phyloP scores from a whole-genome alignment of 106 monocot species.

The Vanilla planifolia region DNA sequence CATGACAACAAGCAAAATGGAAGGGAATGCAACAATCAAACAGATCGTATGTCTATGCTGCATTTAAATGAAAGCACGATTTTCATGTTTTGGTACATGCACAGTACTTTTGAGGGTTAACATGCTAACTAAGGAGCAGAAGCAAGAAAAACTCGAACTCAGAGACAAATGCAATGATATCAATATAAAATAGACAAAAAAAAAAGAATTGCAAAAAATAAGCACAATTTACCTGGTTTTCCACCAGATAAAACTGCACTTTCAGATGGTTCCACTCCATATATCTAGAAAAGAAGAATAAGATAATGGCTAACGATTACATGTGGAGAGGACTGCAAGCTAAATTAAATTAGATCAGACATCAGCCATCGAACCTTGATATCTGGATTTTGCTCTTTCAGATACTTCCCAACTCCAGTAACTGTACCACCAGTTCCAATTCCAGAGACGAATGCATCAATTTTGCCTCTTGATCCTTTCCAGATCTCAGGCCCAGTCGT shows the following conservation, averaged over 20 bases:
- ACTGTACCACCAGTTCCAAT: slow-evolving; percentile 48
- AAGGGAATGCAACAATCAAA: no score
- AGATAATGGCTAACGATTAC: background rate
- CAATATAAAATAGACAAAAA: no score
- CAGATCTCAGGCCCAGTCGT: slow-evolving; percentile 73
- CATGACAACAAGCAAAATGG: no score
- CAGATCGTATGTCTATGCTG: no score
- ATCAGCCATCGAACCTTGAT: slow-evolving; percentile 31
- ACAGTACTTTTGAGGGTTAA: no score
- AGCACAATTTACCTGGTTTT: slow-evolving; percentile 20
- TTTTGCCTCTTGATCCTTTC: slow-evolving; percentile 45
- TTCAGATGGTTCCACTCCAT: slow-evolving; percentile 62
- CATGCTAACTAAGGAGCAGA: no score
- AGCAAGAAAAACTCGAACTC: background rate
- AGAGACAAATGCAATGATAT: background rate
- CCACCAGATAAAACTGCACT: slow-evolving; percentile 57
- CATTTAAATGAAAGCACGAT: no score
- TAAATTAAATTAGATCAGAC: no score
- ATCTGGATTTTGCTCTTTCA: slow-evolving; percentile 62
- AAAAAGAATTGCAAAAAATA: background rate
- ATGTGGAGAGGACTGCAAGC: background rate
- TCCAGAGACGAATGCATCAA: slow-evolving; percentile 47
- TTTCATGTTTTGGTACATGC: no score
- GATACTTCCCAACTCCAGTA: slow-evolving; percentile 52
- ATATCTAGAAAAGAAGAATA: slow-evolving; percentile 23